Evolutionary conservation across 805 yeast species (phyloP).

Genomic region (Candida ovalis): DNA sequence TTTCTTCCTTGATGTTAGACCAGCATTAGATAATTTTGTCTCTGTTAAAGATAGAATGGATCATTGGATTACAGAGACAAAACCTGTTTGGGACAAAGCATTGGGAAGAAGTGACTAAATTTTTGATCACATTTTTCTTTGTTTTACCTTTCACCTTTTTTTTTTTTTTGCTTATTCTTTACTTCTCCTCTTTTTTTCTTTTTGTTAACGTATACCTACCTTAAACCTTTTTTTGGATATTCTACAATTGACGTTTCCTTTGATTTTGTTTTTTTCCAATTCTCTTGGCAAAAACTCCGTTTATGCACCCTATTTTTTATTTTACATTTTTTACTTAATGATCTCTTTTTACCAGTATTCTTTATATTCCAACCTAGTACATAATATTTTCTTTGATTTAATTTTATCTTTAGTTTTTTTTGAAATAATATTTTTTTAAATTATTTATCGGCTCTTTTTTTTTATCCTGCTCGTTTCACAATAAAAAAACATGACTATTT

Average conservation of each 20-base stretch:
- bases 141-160: neutral
- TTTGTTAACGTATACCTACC: neutral
- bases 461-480: neutral
- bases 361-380: neutral
- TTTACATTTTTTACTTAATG: neutral
- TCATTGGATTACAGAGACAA: slow-evolving; percentile 49
- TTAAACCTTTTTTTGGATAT: neutral
- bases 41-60: slow-evolving; percentile 66
- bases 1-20: slow-evolving; percentile 90
- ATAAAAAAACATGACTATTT: neutral
- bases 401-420: neutral
- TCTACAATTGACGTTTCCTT: neutral
- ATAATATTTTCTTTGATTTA: neutral
- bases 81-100: slow-evolving; percentile 66
- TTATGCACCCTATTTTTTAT: neutral
- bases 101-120: slow-evolving; percentile 44
- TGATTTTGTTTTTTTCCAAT: neutral
- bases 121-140: too few relatives aligned
- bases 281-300: neutral
- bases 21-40: slow-evolving; percentile 72
- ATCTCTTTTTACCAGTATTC: neutral
- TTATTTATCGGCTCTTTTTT: neutral
- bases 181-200: neutral
- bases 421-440: neutral
- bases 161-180: neutral